Percentiles rank a stretch among this genome's conserved stretches.
phyloP scores from a whole-genome alignment of 345 rosid species.

The Erucastrum elatum region DNA sequence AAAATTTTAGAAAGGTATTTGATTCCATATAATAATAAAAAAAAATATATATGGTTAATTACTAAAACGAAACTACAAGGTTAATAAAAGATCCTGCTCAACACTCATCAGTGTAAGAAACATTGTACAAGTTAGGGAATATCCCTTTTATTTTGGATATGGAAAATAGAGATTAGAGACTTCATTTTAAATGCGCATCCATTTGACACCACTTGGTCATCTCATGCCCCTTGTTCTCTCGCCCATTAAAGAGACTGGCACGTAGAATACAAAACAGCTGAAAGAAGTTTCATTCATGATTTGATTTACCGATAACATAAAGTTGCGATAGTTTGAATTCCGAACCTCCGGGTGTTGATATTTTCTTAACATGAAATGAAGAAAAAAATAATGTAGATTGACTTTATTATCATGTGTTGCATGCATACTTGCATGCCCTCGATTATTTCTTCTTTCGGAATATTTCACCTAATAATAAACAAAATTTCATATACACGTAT shows the following conservation, averaged over 20 bases:
- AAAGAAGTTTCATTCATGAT: background rate
- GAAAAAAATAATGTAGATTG: background rate
- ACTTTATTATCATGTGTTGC: slow-evolving; percentile 23
- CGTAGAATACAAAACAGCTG: background rate
- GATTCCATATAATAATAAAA: no score
- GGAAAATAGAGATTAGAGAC: slow-evolving; percentile 18
- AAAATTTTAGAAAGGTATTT: background rate
- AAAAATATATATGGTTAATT: no score
- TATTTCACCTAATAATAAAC: background rate
- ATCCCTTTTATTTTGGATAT: slow-evolving; percentile 20
- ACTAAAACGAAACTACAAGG: background rate
- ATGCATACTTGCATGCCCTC: slow-evolving; percentile 6
- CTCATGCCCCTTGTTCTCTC: slow-evolving; percentile 18
- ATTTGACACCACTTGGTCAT: slow-evolving; percentile 33
- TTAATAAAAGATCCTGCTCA: background rate
- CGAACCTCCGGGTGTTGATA: background rate
- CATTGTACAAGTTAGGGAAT: background rate
- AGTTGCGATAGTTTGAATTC: slow-evolving; percentile 18
- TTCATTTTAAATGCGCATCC: slow-evolving; percentile 34
- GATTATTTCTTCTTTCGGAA: background rate
- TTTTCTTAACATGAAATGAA: background rate
- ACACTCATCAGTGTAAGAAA: background rate
- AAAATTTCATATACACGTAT: background rate
- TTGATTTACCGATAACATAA: background rate
- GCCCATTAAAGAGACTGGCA: slow-evolving; percentile 8